These are phyloP conservation scores for Aureoboletus auriporus DNA, from an alignment of 768 basidiomycete genomes.

Conservation along the genomic window DNA sequence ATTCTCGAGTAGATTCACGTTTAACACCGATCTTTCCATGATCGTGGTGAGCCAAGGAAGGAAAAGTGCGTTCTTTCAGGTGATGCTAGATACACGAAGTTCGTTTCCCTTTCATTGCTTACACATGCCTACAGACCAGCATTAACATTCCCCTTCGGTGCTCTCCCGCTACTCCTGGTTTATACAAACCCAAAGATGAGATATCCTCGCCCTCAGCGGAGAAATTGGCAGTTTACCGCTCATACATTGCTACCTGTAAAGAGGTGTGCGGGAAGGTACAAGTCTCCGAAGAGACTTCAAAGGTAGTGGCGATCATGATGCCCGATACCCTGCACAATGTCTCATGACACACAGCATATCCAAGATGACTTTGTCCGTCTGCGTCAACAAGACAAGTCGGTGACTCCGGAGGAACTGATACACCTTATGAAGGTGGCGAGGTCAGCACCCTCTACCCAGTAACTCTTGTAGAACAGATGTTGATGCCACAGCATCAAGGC, in stretches of 20 bases:
- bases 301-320: slow-evolving; percentile 37
- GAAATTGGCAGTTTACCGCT: slow-evolving; percentile 52
- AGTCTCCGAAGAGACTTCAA: slow-evolving; percentile 52
- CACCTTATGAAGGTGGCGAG: slow-evolving; percentile 66
- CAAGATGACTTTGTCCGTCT: slow-evolving; percentile 67
- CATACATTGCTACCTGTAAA: slow-evolving; percentile 59
- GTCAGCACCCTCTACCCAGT: slow-evolving; percentile 34
- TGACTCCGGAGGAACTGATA: slow-evolving; percentile 60
- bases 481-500: slow-evolving; percentile 34
- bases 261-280: slow-evolving; percentile 42
- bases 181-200: slow-evolving; percentile 49
- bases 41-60: slow-evolving; percentile 59
- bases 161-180: slow-evolving; percentile 18
- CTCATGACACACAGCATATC: slow-evolving; percentile 49
- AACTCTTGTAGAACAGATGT: not conserved
- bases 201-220: slow-evolving; percentile 45
- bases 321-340: not conserved
- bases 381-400: slow-evolving; percentile 34
- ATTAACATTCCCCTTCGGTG: slow-evolving; percentile 48
- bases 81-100: slow-evolving; percentile 18
- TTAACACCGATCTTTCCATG: slow-evolving; percentile 70
- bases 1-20: slow-evolving; percentile 60
- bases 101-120: not conserved
- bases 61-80: slow-evolving; percentile 73
- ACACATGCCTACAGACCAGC: slow-evolving; percentile 47